Evolutionary conservation across 2,329 filamentous ascomycete species (phyloP).

Genomic region (Aspergillus luchuensis): DNA sequence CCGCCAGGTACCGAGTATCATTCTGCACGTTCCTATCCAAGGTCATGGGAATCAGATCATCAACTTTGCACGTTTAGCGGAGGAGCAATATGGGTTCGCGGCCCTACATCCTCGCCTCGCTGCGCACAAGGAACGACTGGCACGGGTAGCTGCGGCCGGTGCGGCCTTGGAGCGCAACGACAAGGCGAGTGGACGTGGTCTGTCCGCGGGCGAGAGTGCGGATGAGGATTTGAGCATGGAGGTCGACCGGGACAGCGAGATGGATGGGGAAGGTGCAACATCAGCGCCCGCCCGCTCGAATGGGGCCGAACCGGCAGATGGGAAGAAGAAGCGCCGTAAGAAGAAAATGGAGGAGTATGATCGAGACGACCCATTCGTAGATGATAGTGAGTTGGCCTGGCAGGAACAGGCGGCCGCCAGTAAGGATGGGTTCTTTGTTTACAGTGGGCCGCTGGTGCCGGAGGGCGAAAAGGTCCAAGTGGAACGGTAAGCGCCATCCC

Average conservation of each 20-base stretch:
- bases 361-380: slow-evolving; percentile 70
- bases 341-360: slow-evolving; percentile 70
- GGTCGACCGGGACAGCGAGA: slow-evolving; percentile 69
- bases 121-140: slow-evolving; percentile 82
- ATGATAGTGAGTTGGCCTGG: slow-evolving; percentile 94
- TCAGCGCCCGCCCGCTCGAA: slow-evolving; percentile 55
- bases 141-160: slow-evolving; percentile 84
- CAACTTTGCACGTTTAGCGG: slow-evolving; percentile 91
- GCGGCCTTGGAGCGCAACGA: slow-evolving; percentile 78
- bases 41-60: slow-evolving; percentile 87
- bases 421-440: slow-evolving; percentile 97
- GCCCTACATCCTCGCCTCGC: slow-evolving; percentile 89
- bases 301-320: slow-evolving; percentile 56
- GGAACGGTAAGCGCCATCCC: slow-evolving; percentile 55
- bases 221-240: slow-evolving; percentile 84
- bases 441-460: slow-evolving; percentile 85
- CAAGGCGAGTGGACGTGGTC: slow-evolving; percentile 64
- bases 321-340: slow-evolving; percentile 73
- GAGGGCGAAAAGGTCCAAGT: slow-evolving; percentile 76
- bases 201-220: slow-evolving; percentile 72
- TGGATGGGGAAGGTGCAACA: slow-evolving; percentile 50
- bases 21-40: slow-evolving; percentile 77
- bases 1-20: slow-evolving; percentile 69
- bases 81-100: slow-evolving; percentile 92
- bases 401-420: slow-evolving; percentile 92